These are phyloP conservation scores for Ampelocalamus luodianensis DNA, from an alignment of 176 grass and related monocot species.

Conservation along the genomic window DNA sequence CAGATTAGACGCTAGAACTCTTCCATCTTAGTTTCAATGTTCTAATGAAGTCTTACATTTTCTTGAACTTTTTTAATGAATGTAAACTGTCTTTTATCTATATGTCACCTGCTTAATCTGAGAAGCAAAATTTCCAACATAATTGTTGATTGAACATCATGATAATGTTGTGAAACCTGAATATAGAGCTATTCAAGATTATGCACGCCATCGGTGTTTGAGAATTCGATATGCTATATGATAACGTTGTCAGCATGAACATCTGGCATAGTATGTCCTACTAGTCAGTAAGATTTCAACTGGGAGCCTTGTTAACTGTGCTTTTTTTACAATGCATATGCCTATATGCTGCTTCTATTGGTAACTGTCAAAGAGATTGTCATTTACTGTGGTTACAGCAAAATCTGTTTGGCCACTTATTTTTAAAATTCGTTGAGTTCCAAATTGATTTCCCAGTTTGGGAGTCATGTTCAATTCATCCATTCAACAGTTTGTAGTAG, in stretches of 20 bases:
- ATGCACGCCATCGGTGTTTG: background rate
- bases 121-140: constrained; percentile 1
- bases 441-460: background rate
- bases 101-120: background rate
- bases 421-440: background rate
- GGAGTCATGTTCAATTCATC: background rate
- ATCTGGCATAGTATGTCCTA: background rate
- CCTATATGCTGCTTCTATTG: background rate
- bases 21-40: constrained; percentile 8
- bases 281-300: background rate
- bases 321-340: background rate
- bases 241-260: constrained; percentile 6
- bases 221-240: constrained; percentile 8
- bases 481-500: background rate
- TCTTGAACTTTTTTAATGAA: background rate
- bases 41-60: constrained; percentile 5
- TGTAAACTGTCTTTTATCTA: constrained; percentile 3
- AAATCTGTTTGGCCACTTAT: constrained; percentile 2
- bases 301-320: background rate
- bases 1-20: background rate
- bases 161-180: constrained; percentile 5
- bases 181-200: constrained; percentile 21
- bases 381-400: constrained; percentile 5
- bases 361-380: constrained; percentile 5
- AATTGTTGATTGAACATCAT: background rate